phyloP scores from a whole-genome alignment of 1,284 basidiomycete genomes.

The Pseudozyma tsukubaensis region DNA sequence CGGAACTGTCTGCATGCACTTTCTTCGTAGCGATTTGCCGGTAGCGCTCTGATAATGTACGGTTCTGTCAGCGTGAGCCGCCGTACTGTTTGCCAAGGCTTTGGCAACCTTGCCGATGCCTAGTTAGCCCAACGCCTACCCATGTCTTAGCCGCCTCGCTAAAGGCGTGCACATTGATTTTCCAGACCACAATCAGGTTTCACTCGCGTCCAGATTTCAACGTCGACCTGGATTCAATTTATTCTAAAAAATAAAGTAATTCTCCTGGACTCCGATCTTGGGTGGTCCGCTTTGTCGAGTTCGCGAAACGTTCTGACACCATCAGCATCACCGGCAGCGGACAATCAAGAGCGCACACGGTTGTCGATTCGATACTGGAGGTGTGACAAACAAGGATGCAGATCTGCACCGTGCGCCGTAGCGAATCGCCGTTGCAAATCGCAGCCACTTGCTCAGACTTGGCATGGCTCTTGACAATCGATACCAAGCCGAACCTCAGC shows the following conservation, averaged over 20 bases:
- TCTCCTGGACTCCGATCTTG: neutral
- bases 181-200: constrained; percentile 5
- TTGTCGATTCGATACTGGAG: neutral
- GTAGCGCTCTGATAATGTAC: neutral
- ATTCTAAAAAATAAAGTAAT: neutral
- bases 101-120: too few species aligned
- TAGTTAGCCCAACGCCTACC: neutral
- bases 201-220: neutral
- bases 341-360: neutral
- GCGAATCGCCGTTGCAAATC: too few species aligned
- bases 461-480: neutral
- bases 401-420: too few species aligned
- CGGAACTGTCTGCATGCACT: neutral
- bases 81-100: too few species aligned
- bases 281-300: constrained; percentile 11
- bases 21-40: constrained; percentile 7
- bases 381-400: too few species aligned
- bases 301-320: constrained; percentile 23
- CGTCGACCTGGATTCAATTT: neutral
- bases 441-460: neutral
- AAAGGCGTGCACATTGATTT: neutral
- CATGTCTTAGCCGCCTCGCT: constrained; percentile 7
- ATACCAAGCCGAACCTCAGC: neutral
- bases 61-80: too few species aligned
- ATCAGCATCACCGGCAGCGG: constrained; percentile 13